phyloP scores from a whole-genome alignment of 140 eudicot genomes.

The Flaveria floridana region DNA sequence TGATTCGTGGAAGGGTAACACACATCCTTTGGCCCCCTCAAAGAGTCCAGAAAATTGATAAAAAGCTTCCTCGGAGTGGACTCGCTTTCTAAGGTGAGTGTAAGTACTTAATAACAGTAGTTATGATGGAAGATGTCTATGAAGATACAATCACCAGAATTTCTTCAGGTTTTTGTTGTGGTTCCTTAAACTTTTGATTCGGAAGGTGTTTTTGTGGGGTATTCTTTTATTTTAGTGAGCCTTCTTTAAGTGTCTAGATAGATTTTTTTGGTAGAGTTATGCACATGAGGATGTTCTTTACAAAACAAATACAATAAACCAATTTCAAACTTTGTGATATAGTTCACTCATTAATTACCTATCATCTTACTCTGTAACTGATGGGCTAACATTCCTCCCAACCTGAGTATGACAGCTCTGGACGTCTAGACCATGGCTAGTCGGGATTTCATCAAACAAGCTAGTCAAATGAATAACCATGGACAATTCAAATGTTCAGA shows the following conservation, averaged over 20 bases:
- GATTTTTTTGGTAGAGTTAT: constrained; percentile 1
- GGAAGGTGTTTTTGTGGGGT: not conserved
- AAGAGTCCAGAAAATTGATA: constrained; percentile 65
- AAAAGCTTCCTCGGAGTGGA: constrained; percentile 42
- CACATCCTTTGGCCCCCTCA: constrained; percentile 91
- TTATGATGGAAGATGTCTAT: constrained; percentile 16
- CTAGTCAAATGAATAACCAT: no score
- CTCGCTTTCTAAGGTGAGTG: constrained; percentile 34
- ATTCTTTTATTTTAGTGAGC: not conserved
- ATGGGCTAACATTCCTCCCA: no score
- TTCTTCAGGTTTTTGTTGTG: not conserved
- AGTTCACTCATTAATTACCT: not conserved
- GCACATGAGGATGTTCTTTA: constrained; percentile 8
- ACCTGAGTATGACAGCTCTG: no score
- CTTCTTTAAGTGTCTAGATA: not conserved
- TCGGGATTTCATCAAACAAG: no score
- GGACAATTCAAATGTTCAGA: no score
- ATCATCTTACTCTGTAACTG: not conserved
- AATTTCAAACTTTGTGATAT: constrained; percentile 6
- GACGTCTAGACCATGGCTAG: no score
- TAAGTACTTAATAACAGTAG: not conserved
- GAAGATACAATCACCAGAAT: constrained; percentile 9
- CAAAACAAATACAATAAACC: not conserved
- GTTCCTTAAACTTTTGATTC: not conserved
- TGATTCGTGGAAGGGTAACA: constrained; percentile 79